Evolutionary conservation across 495 filamentous ascomycete genomes (phyloP), one percentile per base, ranked within the genome.

Genomic region (Aspergillus campestris): DNA sequence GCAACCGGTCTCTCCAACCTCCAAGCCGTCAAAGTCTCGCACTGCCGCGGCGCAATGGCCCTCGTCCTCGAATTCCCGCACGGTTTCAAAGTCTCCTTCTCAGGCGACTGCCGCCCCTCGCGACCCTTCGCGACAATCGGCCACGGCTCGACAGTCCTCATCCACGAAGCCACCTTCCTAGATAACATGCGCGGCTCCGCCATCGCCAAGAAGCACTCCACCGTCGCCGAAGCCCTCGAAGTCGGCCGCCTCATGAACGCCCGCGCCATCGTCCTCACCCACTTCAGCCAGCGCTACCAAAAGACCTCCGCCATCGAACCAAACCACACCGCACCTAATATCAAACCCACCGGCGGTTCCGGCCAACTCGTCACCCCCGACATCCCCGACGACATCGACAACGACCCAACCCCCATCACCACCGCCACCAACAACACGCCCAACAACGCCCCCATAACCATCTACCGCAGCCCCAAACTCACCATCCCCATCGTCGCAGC

Each of bases 111-210:
- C 56, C 74, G 92, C 5, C 92, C 92, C 0, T 87, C 81, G 4
- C 45, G 65, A 0, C 51, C 58, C 0, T 96, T 97, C 49, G 79
- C 78, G 7, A 36, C 56, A 11, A 85, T 94, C 38, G 92, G 87
- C 13, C 61, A 67, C 9, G 84, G 77, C 12, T 82, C 85, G 1
- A 92, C 89, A 4, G 69, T 98, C 3, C 73, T 95, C 2, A 78
- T 98, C 40, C 92, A 98, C 69, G 92, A 98, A 73, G 89, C 90
- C 47, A 98, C 92, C 0, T 98, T 98, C 54, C 84, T 91, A 32
- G 84, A 94, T 51, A 85, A 92, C 54, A 72, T 95, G 40, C 34
- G 58, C 10, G 81, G 75, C 4, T 87, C 94, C 40, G 92, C 92
- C 8, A 57, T 74, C 1, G 87, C 86, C 31, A 98, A 98, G 75